phyloP scores from a whole-genome alignment of 495 filamentous ascomycete species.

The Apiosordaria backusii region DNA sequence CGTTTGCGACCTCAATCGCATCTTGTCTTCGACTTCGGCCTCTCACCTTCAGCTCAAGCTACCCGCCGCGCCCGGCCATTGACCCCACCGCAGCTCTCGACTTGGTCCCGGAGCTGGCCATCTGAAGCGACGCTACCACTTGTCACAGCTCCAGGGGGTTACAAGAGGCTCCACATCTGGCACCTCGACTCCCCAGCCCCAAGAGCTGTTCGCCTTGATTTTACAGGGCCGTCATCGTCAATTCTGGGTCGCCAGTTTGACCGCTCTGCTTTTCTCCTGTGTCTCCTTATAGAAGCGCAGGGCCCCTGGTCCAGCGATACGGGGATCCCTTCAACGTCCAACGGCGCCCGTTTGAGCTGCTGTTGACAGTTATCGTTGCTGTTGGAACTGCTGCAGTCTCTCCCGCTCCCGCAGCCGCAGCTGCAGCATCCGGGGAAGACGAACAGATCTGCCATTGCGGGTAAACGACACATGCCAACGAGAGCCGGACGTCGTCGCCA shows the following conservation, averaged over 20 bases:
- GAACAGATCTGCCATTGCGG: neutral
- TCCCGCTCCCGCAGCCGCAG: neutral
- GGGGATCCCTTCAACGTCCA: slow-evolving; percentile 13
- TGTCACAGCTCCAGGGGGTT: slow-evolving; percentile 17
- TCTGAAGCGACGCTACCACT: slow-evolving; percentile 17
- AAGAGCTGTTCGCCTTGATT: slow-evolving; percentile 10
- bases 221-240: slow-evolving; percentile 13
- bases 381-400: neutral
- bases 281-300: slow-evolving; percentile 15
- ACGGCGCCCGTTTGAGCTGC: neutral
- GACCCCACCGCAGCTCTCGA: slow-evolving; percentile 21
- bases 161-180: neutral
- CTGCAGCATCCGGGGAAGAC: slow-evolving; percentile 11
- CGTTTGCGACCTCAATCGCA: neutral
- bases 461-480: slow-evolving; percentile 1
- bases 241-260: slow-evolving; percentile 10
- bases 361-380: slow-evolving; percentile 5
- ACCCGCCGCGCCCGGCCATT: slow-evolving; percentile 20
- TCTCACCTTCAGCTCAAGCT: slow-evolving; percentile 14
- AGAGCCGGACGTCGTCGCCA: slow-evolving; percentile 25
- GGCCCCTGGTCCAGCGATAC: slow-evolving; percentile 22
- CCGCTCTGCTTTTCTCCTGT: slow-evolving; percentile 9
- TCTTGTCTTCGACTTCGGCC: slow-evolving; percentile 8
- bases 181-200: slow-evolving; percentile 20
- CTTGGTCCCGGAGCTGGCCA: slow-evolving; percentile 20